These are phyloP conservation scores for Lasiodiplodia citricola DNA, from an alignment of 2,329 filamentous ascomycete genomes.

Conservation along the genomic window DNA sequence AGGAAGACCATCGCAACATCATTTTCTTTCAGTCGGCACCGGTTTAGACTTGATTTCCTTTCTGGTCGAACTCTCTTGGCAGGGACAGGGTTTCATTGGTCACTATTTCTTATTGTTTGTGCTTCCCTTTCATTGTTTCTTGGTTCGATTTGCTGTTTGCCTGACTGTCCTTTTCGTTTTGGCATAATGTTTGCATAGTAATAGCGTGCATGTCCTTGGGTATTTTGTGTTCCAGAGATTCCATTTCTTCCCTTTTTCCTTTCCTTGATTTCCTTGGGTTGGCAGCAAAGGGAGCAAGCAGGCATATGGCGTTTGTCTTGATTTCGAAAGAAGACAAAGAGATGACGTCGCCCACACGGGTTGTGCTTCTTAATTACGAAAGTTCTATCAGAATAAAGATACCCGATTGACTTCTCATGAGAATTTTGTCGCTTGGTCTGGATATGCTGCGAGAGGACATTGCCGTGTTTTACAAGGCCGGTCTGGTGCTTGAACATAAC, in stretches of 20 bases:
- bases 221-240: neutral
- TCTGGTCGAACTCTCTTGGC: constrained; percentile 15
- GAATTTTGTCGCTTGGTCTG: neutral
- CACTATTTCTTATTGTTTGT: neutral
- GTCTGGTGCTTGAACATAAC: neutral
- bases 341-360: constrained; percentile 21
- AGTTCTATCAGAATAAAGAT: neutral
- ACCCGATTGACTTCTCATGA: neutral
- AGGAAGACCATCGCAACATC: neutral
- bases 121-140: constrained; percentile 2
- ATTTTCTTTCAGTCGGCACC: neutral
- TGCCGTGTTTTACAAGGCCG: neutral
- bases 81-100: constrained; percentile 13
- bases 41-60: neutral
- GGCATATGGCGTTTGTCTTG: constrained; percentile 1
- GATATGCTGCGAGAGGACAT: neutral
- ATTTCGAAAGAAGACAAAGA: constrained; percentile 18
- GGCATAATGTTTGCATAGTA: constrained; percentile 2
- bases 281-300: neutral
- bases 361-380: constrained; percentile 14
- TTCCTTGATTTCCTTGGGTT: neutral
- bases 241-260: neutral
- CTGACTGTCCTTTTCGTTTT: neutral
- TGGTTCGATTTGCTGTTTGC: neutral
- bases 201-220: constrained; percentile 4